Conservation (phyloP, 2,329 filamentous ascomycete species). For the Phoma herbarum region DNA sequence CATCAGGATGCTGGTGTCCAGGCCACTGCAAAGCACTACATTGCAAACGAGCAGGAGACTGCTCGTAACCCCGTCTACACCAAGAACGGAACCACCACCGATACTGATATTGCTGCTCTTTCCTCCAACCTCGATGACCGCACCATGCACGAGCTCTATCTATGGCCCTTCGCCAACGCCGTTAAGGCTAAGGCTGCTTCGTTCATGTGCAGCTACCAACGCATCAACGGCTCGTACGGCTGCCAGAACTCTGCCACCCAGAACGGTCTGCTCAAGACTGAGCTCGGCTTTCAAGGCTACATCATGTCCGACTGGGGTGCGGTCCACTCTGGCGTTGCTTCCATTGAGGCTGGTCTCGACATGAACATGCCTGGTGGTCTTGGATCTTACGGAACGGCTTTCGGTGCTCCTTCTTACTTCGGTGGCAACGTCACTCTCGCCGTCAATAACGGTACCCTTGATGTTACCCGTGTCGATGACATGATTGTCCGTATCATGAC, state of each 20-base stretch:
- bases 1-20: constrained; percentile 55
- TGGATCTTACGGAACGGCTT: constrained; percentile 40
- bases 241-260: constrained; percentile 54
- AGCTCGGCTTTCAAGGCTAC: constrained; percentile 61
- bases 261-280: constrained; percentile 62
- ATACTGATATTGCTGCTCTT: constrained; percentile 58
- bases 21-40: constrained; percentile 61
- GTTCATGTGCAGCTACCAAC: constrained; percentile 67
- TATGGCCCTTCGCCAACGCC: constrained; percentile 72
- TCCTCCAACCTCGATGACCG: constrained; percentile 71
- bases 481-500: constrained; percentile 59
- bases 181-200: constrained; percentile 65
- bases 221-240: constrained; percentile 47
- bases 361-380: constrained; percentile 57
- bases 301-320: constrained; percentile 57
- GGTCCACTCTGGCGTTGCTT: constrained; percentile 55
- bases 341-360: constrained; percentile 58
- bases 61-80: constrained; percentile 50
- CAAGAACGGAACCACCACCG: constrained; percentile 66
- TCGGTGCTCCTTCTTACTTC: constrained; percentile 55
- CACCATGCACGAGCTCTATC: constrained; percentile 71
- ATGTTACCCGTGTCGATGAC: constrained; percentile 55
- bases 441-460: constrained; percentile 54
- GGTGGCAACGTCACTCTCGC: constrained; percentile 52
- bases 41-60: constrained; percentile 70